Base-by-base conservation (phyloP, 202 grass and related monocot species). In the Eragrostis tef region DNA sequence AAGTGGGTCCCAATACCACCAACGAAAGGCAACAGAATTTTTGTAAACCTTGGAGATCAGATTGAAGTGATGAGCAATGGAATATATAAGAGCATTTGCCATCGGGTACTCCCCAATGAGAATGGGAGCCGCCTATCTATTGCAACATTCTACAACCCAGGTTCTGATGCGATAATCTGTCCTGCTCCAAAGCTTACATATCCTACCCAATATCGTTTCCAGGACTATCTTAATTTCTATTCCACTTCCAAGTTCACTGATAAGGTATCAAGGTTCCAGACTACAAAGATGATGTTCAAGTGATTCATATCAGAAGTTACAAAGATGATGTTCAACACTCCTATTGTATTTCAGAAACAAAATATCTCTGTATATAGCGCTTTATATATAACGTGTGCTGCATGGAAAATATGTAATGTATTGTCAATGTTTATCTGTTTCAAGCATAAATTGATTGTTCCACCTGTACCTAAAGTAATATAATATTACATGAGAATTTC, bases 61-160 rank as follows among this genome's bases (percentile, higher is more conserved):
- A 76, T 93, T 67, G 91, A 93, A 77, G 91, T 93, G 44, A 79
- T 90, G 22, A 93, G 86, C 79, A 90, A 88, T 59, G 88, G 91
- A 71, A 84, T 74, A 49, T 93, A 93, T 54, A 93, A 88, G 72
- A 93, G 91, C 71, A 88, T 93, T 69, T 71, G 45, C 59, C 91
- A 93, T 68, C 86, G 63, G 64, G 85, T 93, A 57, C 36, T 81
- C 26, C 75, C 88, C 19, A 83, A 81, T 75, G 79, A 81, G 51
- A 86, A 88, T 4, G 88, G 91, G 26, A 93, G 85, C 67, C 85
- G 79, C 25, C 70, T 90, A 54, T 93, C 91, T 29, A 70, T 93
- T 21, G 88, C 79, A 14, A 81, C 91, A 82, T 90, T 93, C 83
- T 93, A 93, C 73, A 93, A 90, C 75, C 91, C 91, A 42, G 79